A percentile compares a stretch with the other conserved stretches of the same genome.
These are phyloP conservation scores for Begonia masoniana DNA, from an alignment of 306 rosid species.

Conservation along the genomic window DNA sequence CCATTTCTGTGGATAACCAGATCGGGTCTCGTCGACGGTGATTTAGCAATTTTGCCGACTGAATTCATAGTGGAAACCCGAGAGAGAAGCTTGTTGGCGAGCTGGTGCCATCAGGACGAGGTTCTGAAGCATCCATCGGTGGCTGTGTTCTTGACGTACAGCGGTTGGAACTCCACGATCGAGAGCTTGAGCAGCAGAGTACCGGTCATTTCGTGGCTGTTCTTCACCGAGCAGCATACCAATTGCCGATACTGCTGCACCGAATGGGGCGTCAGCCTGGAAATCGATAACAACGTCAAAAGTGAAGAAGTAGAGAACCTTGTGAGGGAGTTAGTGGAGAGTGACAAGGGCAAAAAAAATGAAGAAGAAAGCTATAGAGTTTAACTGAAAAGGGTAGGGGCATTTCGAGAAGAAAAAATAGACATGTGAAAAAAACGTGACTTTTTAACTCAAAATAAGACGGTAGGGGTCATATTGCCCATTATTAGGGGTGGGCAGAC, in stretches of 20 bases:
- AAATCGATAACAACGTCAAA: conserved; percentile 16
- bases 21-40: too few relatives aligned
- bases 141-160: conserved; percentile 22
- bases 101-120: conserved; percentile 42
- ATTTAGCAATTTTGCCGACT: too few relatives aligned
- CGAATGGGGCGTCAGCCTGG: conserved; percentile 31
- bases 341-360: conserved; percentile 30
- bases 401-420: too few relatives aligned
- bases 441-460: too few relatives aligned
- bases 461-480: too few relatives aligned
- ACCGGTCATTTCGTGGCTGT: conserved; percentile 25
- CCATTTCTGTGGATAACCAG: too few relatives aligned
- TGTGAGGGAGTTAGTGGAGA: conserved; percentile 23
- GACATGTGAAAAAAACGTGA: too few relatives aligned
- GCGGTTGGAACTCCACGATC: conserved; percentile 15
- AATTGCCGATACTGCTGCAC: conserved; percentile 15
- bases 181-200: conserved; percentile 30
- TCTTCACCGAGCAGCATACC: conserved; percentile 25
- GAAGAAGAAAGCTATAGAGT: conserved; percentile 17
- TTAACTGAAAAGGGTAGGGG: too few relatives aligned
- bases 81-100: conserved; percentile 16
- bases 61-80: too few relatives aligned
- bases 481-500: too few relatives aligned
- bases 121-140: conserved; percentile 28
- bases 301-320: conserved; percentile 27